Percentiles rank a stretch among this genome's conserved stretches.
These are phyloP conservation scores for Colletotrichum neosansevieriae DNA, from an alignment of 2,329 filamentous ascomycete genomes.

Conservation along the genomic window DNA sequence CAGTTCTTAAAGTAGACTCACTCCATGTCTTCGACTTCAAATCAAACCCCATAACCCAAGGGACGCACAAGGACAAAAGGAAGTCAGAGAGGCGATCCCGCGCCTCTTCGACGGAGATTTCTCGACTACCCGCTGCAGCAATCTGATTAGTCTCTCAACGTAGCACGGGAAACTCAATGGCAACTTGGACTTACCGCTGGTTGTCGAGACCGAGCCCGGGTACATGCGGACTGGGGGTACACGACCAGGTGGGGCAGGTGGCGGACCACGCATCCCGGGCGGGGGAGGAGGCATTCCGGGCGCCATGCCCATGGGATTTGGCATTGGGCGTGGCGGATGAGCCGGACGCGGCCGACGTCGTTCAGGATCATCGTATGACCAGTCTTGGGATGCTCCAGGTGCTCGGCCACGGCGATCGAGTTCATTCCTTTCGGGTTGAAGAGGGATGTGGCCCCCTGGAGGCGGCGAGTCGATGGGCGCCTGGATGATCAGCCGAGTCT, in stretches of 20 bases:
- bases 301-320: not conserved
- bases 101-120: not conserved
- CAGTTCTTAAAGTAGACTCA: not conserved
- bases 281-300: no score
- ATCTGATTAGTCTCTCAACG: not conserved
- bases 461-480: conserved; percentile 38
- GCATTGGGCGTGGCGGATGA: not conserved
- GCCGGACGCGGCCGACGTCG: not conserved
- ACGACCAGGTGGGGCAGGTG: no score
- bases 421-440: not conserved
- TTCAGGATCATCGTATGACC: not conserved
- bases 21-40: conserved; percentile 59
- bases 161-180: no score
- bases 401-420: not conserved
- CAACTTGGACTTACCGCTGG: no score
- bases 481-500: conserved; percentile 39
- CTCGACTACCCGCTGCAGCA: not conserved
- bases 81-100: conserved; percentile 34
- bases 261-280: no score
- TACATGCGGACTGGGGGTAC: no score
- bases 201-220: not conserved
- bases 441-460: conserved; percentile 13
- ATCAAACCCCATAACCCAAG: conserved; percentile 56
- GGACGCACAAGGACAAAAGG: conserved; percentile 37
- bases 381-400: not conserved